Conservation (phyloP, 192 early-diverging fungal genomes). For the Backusella mclennaniae region DNA sequence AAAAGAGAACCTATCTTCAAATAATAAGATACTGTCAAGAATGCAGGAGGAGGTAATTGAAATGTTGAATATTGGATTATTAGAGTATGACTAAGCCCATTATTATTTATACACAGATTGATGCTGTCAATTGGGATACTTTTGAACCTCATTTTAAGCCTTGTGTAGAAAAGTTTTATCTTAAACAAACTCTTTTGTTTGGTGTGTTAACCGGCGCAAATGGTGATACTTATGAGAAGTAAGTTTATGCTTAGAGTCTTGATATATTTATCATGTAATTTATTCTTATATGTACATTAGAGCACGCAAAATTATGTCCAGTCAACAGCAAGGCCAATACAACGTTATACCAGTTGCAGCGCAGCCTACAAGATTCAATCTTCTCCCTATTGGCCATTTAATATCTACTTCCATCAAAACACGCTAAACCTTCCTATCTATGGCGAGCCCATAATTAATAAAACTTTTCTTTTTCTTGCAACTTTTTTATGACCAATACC, state of each 20-base stretch:
- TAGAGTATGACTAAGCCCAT: background rate
- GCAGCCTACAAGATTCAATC: slow-evolving; percentile 51
- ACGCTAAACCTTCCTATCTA: background rate
- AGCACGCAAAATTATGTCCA: slow-evolving; percentile 12
- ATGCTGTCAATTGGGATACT: slow-evolving; percentile 61
- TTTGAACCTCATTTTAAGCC: slow-evolving; percentile 47
- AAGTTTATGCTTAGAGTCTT: slow-evolving; percentile 29
- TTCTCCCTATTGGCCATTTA: slow-evolving; percentile 55
- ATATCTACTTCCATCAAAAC: slow-evolving; percentile 5
- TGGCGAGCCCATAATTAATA: background rate
- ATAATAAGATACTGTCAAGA: background rate
- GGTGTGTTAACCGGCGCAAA: slow-evolving; percentile 51
- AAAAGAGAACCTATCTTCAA: background rate
- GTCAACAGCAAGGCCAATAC: slow-evolving; percentile 40
- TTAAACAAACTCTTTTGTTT: slow-evolving; percentile 51
- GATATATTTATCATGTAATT: background rate
- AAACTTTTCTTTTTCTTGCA: background rate
- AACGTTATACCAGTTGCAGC: slow-evolving; percentile 58
- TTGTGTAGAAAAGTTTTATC: slow-evolving; percentile 59
- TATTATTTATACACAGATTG: slow-evolving; percentile 50
- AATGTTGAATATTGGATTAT: background rate
- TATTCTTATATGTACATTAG: background rate
- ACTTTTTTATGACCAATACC: no score
- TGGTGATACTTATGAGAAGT: slow-evolving; percentile 42
- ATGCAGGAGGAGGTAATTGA: slow-evolving; percentile 17